phyloP scores from a whole-genome alignment of 2,329 filamentous ascomycete genomes.

The Botrytis pseudocinerea region DNA sequence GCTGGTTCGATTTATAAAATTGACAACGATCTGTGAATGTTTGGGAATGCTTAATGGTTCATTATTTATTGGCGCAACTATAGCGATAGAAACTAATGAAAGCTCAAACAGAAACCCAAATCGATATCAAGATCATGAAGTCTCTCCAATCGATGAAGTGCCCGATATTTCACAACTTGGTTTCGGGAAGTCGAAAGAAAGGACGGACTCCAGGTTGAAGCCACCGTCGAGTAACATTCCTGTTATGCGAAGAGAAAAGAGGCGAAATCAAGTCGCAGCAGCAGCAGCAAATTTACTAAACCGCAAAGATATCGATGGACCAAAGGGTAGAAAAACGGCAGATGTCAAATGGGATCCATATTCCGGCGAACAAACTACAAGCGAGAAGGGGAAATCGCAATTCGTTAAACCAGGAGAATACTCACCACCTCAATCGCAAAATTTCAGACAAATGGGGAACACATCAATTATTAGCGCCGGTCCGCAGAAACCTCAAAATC shows the following conservation, averaged over 20 bases:
- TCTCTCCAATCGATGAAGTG: slow-evolving; percentile 47
- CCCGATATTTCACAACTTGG: slow-evolving; percentile 35
- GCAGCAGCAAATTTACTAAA: slow-evolving; percentile 33
- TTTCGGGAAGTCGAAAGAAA: slow-evolving; percentile 23
- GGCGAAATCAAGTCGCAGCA: slow-evolving; percentile 36
- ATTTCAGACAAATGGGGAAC: slow-evolving; percentile 31
- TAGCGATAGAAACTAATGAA: background rate
- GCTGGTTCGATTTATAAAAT: background rate
- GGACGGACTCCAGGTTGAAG: slow-evolving; percentile 24
- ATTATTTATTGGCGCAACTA: background rate
- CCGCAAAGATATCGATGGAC: slow-evolving; percentile 33
- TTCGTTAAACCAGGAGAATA: slow-evolving; percentile 58
- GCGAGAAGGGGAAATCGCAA: slow-evolving; percentile 54
- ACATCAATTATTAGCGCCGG: slow-evolving; percentile 37
- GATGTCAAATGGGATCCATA: slow-evolving; percentile 64
- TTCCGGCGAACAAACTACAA: slow-evolving; percentile 65
- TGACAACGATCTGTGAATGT: background rate
- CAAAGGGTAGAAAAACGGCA: slow-evolving; percentile 34
- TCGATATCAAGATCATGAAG: slow-evolving; percentile 34
- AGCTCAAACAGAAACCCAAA: slow-evolving; percentile 29
- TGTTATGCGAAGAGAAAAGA: slow-evolving; percentile 38
- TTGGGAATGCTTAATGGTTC: background rate
- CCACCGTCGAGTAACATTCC: slow-evolving; percentile 39
- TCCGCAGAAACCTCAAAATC: slow-evolving; percentile 35
- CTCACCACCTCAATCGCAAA: slow-evolving; percentile 36